phyloP scores from a whole-genome alignment of 2,329 filamentous ascomycete genomes.

The Ophiostoma montium region DNA sequence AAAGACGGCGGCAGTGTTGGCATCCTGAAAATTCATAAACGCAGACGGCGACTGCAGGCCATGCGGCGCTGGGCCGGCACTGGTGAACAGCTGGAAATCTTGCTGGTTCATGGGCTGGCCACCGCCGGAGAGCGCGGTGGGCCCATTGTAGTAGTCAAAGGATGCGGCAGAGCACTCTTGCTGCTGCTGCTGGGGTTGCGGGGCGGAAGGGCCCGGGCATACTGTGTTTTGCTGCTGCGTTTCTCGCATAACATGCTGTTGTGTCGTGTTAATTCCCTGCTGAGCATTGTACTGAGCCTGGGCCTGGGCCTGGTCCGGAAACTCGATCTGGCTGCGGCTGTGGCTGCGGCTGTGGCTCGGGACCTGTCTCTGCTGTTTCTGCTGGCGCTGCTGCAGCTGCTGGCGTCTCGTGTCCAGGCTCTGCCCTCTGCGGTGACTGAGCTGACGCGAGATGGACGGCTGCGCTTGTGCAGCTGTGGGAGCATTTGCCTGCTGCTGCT shows the following conservation, averaged over 20 bases:
- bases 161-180: conserved; percentile 23
- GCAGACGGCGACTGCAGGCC: conserved; percentile 30
- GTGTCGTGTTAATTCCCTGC: conserved; percentile 32
- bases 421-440: conserved; percentile 65
- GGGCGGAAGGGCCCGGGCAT: conserved; percentile 49
- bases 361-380: conserved; percentile 12
- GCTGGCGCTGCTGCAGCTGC: conserved; percentile 27
- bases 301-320: conserved; percentile 20
- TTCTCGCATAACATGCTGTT: conserved; percentile 70
- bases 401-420: conserved; percentile 64
- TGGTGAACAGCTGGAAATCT: conserved; percentile 35
- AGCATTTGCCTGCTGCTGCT: neutral
- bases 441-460: conserved; percentile 22
- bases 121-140: conserved; percentile 21
- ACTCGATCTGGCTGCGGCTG: conserved; percentile 16
- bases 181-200: conserved; percentile 9
- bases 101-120: conserved; percentile 21
- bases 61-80: conserved; percentile 19
- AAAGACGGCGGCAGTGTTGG: neutral
- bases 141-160: conserved; percentile 32
- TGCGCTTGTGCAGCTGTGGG: conserved; percentile 18
- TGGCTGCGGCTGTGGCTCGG: conserved; percentile 16
- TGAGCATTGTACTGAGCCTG: conserved; percentile 30
- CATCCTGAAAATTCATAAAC: conserved; percentile 35
- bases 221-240: conserved; percentile 75